Conservation (phyloP, 257 asterid species). For the Striga asiatica region DNA sequence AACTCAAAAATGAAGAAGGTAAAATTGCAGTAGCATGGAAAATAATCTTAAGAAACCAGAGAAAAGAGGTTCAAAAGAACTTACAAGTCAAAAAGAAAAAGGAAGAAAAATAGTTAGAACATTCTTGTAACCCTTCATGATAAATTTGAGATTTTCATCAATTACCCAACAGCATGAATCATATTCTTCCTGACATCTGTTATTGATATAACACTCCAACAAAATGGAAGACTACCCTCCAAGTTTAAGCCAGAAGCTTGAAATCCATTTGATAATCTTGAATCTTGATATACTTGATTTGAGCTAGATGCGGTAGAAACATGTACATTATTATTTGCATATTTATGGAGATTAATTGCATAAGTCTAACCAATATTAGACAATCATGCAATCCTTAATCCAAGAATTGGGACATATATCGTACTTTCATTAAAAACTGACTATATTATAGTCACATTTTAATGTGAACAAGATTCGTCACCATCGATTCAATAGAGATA, state of each 20-base stretch:
- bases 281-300: neutral
- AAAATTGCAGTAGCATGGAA: neutral
- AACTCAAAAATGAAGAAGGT: neutral
- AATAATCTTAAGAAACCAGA: conserved; percentile 4
- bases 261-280: neutral
- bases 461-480: neutral
- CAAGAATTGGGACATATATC: neutral
- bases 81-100: neutral
- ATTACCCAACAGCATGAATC: neutral
- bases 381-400: neutral
- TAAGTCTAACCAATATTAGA: neutral
- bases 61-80: neutral
- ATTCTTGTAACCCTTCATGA: neutral
- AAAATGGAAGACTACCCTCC: neutral
- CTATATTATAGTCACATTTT: neutral
- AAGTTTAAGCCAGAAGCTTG: conserved; percentile 2
- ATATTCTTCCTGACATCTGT: neutral
- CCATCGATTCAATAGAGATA: too few species aligned
- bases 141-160: neutral
- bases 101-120: neutral
- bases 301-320: conserved; percentile 7
- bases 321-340: too few species aligned
- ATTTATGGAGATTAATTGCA: too few species aligned
- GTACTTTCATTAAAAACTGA: conserved; percentile 5
- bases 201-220: neutral